Conservation (phyloP, 495 filamentous ascomycete species). For the Wilcoxina mikolae region DNA sequence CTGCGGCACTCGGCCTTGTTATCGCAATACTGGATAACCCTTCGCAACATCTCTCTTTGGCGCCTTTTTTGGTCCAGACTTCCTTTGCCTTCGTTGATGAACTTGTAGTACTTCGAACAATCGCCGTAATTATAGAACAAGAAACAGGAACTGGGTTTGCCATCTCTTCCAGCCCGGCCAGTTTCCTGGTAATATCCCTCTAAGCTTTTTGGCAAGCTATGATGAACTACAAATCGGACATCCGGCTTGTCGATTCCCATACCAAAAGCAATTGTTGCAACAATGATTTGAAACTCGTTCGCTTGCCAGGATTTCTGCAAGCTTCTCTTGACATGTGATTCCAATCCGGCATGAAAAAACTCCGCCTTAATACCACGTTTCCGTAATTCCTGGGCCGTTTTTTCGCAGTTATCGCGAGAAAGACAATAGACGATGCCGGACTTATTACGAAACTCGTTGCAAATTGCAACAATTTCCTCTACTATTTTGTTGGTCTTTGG, state of each 20-base stretch:
- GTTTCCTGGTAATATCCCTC: conserved; percentile 98
- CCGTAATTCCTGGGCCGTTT: conserved; percentile 52
- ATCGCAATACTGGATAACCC: conserved; percentile 74
- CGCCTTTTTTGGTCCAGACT: conserved; percentile 58
- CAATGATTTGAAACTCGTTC: conserved; percentile 68
- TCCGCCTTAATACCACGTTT: conserved; percentile 51
- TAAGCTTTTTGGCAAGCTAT: conserved; percentile 81
- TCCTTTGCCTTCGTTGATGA: conserved; percentile 70
- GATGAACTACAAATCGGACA: conserved; percentile 89
- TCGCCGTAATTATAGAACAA: conserved; percentile 76
- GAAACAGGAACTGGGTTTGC: conserved; percentile 72
- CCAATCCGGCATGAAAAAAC: conserved; percentile 76
- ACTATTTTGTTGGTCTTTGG: conserved; percentile 35
- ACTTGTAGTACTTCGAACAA: conserved; percentile 42
- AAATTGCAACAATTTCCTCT: conserved; percentile 54
- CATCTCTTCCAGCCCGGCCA: conserved; percentile 84
- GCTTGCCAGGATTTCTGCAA: conserved; percentile 72
- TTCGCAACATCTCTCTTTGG: conserved; percentile 68
- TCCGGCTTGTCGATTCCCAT: conserved; percentile 98
- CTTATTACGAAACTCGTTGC: conserved; percentile 52
- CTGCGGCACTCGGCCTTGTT: conserved; percentile 73
- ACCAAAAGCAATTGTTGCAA: conserved; percentile 97
- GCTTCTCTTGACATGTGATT: conserved; percentile 42
- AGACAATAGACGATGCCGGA: conserved; percentile 93
- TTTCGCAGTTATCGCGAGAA: conserved; percentile 68